Base-by-base conservation (phyloP, 169 alveolate species). In the Babesia sp. region DNA sequence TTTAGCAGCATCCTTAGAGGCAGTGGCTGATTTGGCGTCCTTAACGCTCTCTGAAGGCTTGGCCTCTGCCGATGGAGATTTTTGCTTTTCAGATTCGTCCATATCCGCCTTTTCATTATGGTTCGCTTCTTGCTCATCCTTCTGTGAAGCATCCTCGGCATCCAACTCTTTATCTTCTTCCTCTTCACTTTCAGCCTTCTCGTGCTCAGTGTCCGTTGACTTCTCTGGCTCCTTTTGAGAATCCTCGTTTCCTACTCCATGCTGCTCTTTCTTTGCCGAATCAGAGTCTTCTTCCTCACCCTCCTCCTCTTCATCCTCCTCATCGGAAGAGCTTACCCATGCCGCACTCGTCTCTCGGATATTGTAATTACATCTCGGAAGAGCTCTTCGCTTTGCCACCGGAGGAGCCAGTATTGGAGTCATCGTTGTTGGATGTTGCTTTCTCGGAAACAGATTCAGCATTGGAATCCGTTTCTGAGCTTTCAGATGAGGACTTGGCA, bases 121-220 rank as follows among this genome's bases (percentile, higher is more conserved):
- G 7, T 61, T 36, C 4, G 37, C 53, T 26, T 12, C 67, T 0
- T 61, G 18, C 20, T 61, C 75, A 31, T 73, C 67, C 2, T 61
- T 28, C 1, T 58, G 36, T 0, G 14, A 12, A 0, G 33, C 39
- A 34, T 37, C 69, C 26, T 54, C 74, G 31, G 18, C 50, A 3
- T 50, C 58, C 45, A 29, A 29, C 24, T 68, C 71, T 12, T 28
- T 18, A 14, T 22, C 42, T n/a, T 8, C 24, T 41, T 55, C 20
- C 3, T 53, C 61, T 4, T 8, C 61, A 53, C 28, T 20, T 20
- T 51, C 71, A 7, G 51, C 71, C 29, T 68, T 67, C 45, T 42
- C 42, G 42, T 71, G 48, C 45, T 34, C 34, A 22, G 83, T 67
- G 33, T 54, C 50, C 20, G 8, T 29, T 20, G 46, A 16, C n/a